Evolutionary conservation across 768 basidiomycete genomes (phyloP).

Genomic region (Boletus rubroflammeus): DNA sequence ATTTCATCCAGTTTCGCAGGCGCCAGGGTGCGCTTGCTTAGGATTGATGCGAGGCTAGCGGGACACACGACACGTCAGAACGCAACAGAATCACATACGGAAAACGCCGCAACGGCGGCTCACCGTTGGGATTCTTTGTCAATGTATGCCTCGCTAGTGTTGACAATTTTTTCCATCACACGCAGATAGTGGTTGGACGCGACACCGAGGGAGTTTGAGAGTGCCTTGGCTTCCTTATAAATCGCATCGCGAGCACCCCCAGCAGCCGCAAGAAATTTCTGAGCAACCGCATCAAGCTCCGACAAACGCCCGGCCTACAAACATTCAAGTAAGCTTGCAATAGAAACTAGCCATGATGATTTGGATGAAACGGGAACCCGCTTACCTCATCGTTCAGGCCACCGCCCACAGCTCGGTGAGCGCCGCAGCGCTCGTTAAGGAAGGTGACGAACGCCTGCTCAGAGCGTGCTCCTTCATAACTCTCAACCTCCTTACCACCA

Average conservation of each 20-base stretch:
- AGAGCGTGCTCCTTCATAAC: slow-evolving; percentile 67
- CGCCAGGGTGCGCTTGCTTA: slow-evolving; percentile 74
- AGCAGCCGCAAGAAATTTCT: slow-evolving; percentile 64
- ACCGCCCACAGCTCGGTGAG: slow-evolving; percentile 78
- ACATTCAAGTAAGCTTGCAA: slow-evolving; percentile 5
- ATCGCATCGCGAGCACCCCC: slow-evolving; percentile 57
- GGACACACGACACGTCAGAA: slow-evolving; percentile 2
- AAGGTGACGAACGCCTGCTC: slow-evolving; percentile 75
- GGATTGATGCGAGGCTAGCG: slow-evolving; percentile 66
- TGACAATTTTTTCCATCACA: slow-evolving; percentile 84
- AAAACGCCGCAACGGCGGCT: slow-evolving; percentile 14
- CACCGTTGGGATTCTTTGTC: slow-evolving; percentile 85
- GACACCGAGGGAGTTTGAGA: slow-evolving; percentile 47
- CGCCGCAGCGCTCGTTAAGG: slow-evolving; percentile 86
- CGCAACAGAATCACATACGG: neutral
- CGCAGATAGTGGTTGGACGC: slow-evolving; percentile 77
- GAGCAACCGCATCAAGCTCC: slow-evolving; percentile 74
- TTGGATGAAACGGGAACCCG: neutral
- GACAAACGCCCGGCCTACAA: slow-evolving; percentile 75
- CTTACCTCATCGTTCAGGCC: slow-evolving; percentile 66
- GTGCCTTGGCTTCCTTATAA: slow-evolving; percentile 56
- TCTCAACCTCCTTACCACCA: slow-evolving; percentile 56
- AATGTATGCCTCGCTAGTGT: slow-evolving; percentile 68
- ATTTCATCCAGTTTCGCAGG: slow-evolving; percentile 87
- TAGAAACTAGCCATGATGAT: neutral